A percentile compares a stretch with the other conserved stretches of the same genome.
phyloP scores from a whole-genome alignment of 306 rosid species.

The Citrullus amarus region DNA sequence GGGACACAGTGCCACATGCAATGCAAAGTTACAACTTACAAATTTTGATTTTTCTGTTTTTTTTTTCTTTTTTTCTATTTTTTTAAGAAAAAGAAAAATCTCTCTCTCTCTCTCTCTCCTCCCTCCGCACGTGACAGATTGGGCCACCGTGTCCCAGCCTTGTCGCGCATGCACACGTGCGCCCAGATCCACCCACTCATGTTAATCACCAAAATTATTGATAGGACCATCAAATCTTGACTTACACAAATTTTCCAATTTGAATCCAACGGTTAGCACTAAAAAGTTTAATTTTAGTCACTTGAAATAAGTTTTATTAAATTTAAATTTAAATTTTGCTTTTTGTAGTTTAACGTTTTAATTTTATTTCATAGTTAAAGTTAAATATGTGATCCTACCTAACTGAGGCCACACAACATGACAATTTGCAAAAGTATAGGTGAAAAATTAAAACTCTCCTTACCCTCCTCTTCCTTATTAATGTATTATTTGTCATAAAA shows the following conservation, averaged over 20 bases:
- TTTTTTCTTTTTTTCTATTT: no score
- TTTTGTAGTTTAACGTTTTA: not conserved
- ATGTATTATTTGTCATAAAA: no score
- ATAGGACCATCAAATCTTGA: not conserved
- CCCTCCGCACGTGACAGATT: conserved; percentile 12
- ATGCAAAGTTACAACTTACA: not conserved
- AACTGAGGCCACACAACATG: no score
- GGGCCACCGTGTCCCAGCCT: conserved; percentile 3
- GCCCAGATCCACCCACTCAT: conserved; percentile 6
- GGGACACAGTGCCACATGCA: not conserved
- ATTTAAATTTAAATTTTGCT: not conserved
- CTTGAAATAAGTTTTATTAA: no score
- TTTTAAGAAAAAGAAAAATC: not conserved
- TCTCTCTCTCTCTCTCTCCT: not conserved
- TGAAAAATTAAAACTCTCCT: no score
- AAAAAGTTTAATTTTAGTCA: no score
- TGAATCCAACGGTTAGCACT: not conserved
- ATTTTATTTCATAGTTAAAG: no score
- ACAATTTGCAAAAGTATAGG: no score
- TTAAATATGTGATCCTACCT: no score
- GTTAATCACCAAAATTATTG: not conserved
- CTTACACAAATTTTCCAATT: not conserved
- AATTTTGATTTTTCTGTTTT: not conserved
- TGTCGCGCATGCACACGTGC: conserved; percentile 22
- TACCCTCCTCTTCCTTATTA: no score